Evolutionary conservation across 306 rosid species (phyloP).

Genomic region (Trifolium subterraneum): DNA sequence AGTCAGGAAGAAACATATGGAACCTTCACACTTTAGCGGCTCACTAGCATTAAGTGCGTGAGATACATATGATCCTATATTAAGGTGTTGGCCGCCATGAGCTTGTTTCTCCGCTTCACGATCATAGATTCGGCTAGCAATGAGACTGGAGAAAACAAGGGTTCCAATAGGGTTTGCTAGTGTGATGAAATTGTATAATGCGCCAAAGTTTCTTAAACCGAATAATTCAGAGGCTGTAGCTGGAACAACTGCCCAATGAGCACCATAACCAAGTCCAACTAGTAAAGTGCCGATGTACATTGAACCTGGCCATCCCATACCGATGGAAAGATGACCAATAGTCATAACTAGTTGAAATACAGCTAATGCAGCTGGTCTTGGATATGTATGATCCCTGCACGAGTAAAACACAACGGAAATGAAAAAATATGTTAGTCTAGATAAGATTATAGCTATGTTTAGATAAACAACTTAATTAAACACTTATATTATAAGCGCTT

Average conservation of each 20-base stretch:
- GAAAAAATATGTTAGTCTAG: neutral
- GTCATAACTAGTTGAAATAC: constrained; percentile 82
- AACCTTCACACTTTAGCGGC: constrained; percentile 67
- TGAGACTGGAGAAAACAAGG: constrained; percentile 74
- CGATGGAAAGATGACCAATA: constrained; percentile 72
- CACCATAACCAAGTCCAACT: constrained; percentile 89
- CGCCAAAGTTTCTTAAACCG: constrained; percentile 87
- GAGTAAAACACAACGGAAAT: constrained; percentile 38
- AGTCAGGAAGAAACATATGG: constrained; percentile 80
- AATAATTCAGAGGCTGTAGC: constrained; percentile 98
- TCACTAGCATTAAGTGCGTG: constrained; percentile 40
- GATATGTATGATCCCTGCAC: constrained; percentile 77
- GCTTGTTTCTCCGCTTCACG: constrained; percentile 87
- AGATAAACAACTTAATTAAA: neutral
- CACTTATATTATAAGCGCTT: neutral
- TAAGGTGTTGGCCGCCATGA: constrained; percentile 42
- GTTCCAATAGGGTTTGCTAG: constrained; percentile 84
- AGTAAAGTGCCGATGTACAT: constrained; percentile 79
- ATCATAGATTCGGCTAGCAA: constrained; percentile 86
- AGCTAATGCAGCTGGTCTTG: constrained; percentile 83
- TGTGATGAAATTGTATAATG: constrained; percentile 88
- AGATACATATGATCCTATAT: constrained; percentile 51
- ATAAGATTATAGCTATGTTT: neutral
- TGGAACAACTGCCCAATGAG: constrained; percentile 94
- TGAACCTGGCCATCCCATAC: constrained; percentile 89